Percentiles rank a stretch among this genome's conserved stretches.
Evolutionary conservation across 108 stramenopile species (phyloP).

Genomic region (Ochromonas danica): DNA sequence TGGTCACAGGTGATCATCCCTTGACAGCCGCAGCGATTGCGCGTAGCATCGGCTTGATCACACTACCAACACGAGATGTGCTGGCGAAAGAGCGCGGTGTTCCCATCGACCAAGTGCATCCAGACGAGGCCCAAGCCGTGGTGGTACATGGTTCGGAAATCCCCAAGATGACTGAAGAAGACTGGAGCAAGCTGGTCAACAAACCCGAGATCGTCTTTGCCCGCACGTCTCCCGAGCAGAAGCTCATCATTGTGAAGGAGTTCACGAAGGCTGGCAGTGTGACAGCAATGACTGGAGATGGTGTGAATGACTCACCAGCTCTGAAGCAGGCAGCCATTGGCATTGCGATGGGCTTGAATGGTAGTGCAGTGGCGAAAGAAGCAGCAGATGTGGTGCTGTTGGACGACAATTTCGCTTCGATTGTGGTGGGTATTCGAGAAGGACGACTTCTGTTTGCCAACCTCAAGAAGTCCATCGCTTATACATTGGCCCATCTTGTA

Average conservation of each 20-base stretch:
- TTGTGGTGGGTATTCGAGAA: conserved; percentile 3
- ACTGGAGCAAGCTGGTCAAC: neutral
- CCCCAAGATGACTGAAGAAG: neutral
- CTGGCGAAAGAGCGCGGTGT: too few relatives aligned
- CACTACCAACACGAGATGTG: too few relatives aligned
- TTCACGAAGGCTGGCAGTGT: conserved; percentile 81
- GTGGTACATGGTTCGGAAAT: conserved; percentile 21
- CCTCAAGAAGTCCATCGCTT: conserved; percentile 34
- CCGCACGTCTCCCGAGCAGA: conserved; percentile 65
- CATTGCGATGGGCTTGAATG: conserved; percentile 65
- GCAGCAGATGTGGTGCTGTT: conserved; percentile 12
- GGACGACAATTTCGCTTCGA: conserved; percentile 36
- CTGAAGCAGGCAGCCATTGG: conserved; percentile 98
- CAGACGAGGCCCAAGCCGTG: neutral
- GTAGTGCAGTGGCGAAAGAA: conserved; percentile 8
- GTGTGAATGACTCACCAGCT: conserved; percentile 97
- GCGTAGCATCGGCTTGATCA: conserved; percentile 66
- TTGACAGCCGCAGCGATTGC: conserved; percentile 89
- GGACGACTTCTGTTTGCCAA: conserved; percentile 12
- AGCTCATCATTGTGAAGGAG: conserved; percentile 81
- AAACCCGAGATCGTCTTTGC: conserved; percentile 62
- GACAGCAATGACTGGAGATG: conserved; percentile 95
- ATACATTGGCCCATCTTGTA: neutral
- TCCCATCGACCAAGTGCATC: neutral
- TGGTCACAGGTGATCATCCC: conserved; percentile 96